These are phyloP conservation scores for Pseudocercospora fuligena DNA, from an alignment of 2,329 filamentous ascomycete species.

Conservation along the genomic window DNA sequence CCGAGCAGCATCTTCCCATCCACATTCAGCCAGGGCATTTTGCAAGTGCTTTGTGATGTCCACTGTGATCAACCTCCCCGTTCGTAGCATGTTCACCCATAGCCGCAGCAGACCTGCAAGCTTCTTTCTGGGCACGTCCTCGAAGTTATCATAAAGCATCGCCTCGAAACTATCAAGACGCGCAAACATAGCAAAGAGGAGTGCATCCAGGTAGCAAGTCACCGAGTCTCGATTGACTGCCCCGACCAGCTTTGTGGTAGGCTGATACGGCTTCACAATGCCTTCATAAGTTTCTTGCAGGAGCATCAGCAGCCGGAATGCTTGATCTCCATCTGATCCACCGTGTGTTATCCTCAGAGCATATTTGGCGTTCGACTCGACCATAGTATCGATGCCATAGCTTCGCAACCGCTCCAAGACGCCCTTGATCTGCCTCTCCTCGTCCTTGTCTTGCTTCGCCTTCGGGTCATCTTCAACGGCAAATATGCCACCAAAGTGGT, in stretches of 20 bases:
- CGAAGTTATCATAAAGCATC: slow-evolving; percentile 80
- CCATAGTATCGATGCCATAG: slow-evolving; percentile 60
- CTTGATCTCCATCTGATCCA: slow-evolving; percentile 72
- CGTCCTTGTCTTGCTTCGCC: slow-evolving; percentile 62
- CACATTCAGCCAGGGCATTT: slow-evolving; percentile 79
- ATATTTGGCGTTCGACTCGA: slow-evolving; percentile 67
- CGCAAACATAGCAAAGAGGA: slow-evolving; percentile 96
- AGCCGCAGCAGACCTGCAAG: slow-evolving; percentile 79
- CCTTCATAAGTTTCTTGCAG: slow-evolving; percentile 83
- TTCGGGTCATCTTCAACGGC: slow-evolving; percentile 58
- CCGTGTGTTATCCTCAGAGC: slow-evolving; percentile 65
- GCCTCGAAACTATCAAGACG: slow-evolving; percentile 89
- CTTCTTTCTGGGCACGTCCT: slow-evolving; percentile 72
- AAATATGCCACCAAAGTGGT: slow-evolving; percentile 70
- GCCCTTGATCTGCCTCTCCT: slow-evolving; percentile 60
- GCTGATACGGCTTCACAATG: slow-evolving; percentile 74
- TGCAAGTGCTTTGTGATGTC: slow-evolving; percentile 86
- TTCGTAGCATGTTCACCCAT: slow-evolving; percentile 91
- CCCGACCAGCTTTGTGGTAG: slow-evolving; percentile 74
- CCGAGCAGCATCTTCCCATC: slow-evolving; percentile 79
- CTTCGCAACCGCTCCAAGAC: slow-evolving; percentile 58
- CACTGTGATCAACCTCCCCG: slow-evolving; percentile 80
- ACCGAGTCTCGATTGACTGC: slow-evolving; percentile 84
- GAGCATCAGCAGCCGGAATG: slow-evolving; percentile 75
- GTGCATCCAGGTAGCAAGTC: slow-evolving; percentile 91